Base-by-base conservation (phyloP, 495 filamentous ascomycete species). In the Penicillium coprophilum region DNA sequence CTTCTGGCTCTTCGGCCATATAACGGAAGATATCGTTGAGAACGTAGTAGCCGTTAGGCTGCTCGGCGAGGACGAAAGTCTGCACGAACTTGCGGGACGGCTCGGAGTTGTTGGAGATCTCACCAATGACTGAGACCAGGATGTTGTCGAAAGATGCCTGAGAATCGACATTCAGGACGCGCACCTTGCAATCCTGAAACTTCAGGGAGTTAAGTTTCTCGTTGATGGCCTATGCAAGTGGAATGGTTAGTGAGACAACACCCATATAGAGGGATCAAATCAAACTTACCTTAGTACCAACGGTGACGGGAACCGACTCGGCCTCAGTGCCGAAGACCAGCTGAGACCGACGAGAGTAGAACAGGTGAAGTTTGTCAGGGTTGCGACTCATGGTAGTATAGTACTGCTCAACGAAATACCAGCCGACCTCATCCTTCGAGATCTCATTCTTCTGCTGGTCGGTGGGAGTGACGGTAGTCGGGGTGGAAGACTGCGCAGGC, bases 361-460 rank as follows among this genome's bases (percentile, higher is more conserved):
- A 95, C 23, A 93, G 77, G 67, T 91, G 91, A 57, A 98, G 85
- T 74, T 93, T 96, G 63, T 96, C 92, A 15, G 95, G 94, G 57
- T 79, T 88, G 70, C 91, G 90, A 85, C 91, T 96, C 65, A 98
- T 80, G 59, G 90, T 98, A 58, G 91, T 97, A 73, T 98, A 98
- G 80, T 96, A 97, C 69, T 96, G 92, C 81, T 98, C 95, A 32
- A 97, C 94, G 61, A 98, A 98, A 73, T 92, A 97, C 94, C 94
- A 98, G 64, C 91, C 94, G 50, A 98, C 89, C 75, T 97, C 91
- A 72, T 92, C 90, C 71, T 94, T 95, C 43, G 77, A 70, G 59
- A 74, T 79, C 50, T 71, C 71, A 58, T 69, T 76, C 62, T 76
- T 78, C 59, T 75, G 71, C 54, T 66, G 65, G 10, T 74, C 76